These are phyloP conservation scores for Hypoxylon sp. DNA, from an alignment of 2,329 filamentous ascomycete species.

Conservation along the genomic window DNA sequence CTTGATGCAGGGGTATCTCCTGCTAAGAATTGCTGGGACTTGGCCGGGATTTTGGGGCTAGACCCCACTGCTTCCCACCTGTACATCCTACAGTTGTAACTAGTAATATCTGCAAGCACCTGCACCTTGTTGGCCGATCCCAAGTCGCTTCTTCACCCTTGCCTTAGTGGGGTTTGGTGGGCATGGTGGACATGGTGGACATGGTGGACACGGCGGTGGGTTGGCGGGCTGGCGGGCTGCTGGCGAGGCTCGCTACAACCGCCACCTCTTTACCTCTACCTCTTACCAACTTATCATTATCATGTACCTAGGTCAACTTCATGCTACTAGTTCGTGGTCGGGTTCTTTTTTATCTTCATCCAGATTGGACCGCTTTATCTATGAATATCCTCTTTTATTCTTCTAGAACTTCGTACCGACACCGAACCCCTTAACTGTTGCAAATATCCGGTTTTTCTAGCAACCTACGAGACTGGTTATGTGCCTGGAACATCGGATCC, in stretches of 20 bases:
- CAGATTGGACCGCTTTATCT: slow-evolving; percentile 25
- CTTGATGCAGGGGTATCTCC: slow-evolving; percentile 5
- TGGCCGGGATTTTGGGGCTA: slow-evolving; percentile 15
- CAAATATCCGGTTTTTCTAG: slow-evolving; percentile 29
- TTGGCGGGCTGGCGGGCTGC: not conserved
- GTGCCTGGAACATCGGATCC: slow-evolving; percentile 36
- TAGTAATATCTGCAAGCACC: not conserved
- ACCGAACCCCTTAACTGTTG: slow-evolving; percentile 20
- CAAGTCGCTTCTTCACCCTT: not conserved
- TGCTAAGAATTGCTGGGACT: slow-evolving; percentile 7
- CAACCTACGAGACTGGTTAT: slow-evolving; percentile 16
- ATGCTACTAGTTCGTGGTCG: slow-evolving; percentile 7
- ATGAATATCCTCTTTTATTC: slow-evolving; percentile 23
- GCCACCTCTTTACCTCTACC: slow-evolving; percentile 10
- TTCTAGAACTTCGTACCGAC: slow-evolving; percentile 33
- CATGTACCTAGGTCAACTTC: slow-evolving; percentile 12
- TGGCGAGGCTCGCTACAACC: not conserved
- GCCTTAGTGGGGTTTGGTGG: slow-evolving; percentile 20
- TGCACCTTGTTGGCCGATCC: slow-evolving; percentile 9
- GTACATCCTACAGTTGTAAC: too few species aligned
- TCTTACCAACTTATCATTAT: slow-evolving; percentile 32
- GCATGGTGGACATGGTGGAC: slow-evolving; percentile 27
- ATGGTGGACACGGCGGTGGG: not conserved
- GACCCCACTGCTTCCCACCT: slow-evolving; percentile 5
- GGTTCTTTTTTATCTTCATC: slow-evolving; percentile 25